These are phyloP conservation scores for Parachlorella kessleri DNA, from an alignment of 139 green algal genomes.

Conservation along the genomic window DNA sequence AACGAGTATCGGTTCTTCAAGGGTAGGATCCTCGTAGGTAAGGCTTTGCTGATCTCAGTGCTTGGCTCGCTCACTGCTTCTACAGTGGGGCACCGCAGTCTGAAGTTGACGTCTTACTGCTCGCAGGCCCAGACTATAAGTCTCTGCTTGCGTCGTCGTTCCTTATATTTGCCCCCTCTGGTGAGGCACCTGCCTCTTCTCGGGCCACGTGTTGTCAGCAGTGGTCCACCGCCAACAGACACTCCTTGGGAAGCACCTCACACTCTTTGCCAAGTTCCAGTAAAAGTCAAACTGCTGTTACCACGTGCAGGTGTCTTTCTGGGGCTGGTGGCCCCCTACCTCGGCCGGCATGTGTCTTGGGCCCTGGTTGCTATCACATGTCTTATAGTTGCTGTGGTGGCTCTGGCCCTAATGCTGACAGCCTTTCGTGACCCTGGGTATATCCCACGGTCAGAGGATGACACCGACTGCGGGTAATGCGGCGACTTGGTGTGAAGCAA, in stretches of 20 bases:
- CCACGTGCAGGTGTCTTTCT: constrained; percentile 63
- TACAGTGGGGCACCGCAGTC: not conserved
- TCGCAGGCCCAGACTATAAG: constrained; percentile 78
- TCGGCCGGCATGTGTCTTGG: constrained; percentile 44
- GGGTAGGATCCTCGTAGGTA: not conserved
- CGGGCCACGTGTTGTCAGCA: not conserved
- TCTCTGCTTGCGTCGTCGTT: constrained; percentile 56
- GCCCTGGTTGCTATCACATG: constrained; percentile 31
- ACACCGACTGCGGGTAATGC: constrained; percentile 70
- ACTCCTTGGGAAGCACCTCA: not conserved
- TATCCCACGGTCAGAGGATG: constrained; percentile 70
- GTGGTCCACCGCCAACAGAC: not conserved
- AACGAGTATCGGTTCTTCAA: not conserved
- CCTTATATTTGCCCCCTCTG: constrained; percentile 68
- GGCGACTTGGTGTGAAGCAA: no score
- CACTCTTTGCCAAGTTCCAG: not conserved
- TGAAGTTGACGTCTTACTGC: not conserved
- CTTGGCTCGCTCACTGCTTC: not conserved
- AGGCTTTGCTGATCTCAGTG: not conserved
- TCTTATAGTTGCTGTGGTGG: constrained; percentile 35
- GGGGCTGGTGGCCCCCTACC: constrained; percentile 63
- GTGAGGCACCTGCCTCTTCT: constrained; percentile 4
- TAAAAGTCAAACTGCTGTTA: not conserved
- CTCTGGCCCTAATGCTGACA: constrained; percentile 76
- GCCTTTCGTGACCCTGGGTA: constrained; percentile 90